Conservation (phyloP, 129 eudicot genomes). For the Lactuca sativa region DNA sequence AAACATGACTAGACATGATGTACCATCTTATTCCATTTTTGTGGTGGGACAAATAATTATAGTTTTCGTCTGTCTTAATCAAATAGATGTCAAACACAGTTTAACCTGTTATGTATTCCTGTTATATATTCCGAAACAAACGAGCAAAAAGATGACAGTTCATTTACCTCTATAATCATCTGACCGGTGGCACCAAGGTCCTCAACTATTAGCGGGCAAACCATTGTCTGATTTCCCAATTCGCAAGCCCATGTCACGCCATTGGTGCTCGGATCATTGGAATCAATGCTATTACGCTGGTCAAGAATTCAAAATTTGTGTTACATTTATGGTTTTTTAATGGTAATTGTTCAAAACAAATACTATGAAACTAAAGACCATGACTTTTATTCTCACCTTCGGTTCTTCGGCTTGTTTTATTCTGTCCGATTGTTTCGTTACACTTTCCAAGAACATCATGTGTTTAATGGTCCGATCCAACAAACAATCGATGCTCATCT, state of each 20-base stretch:
- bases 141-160: neutral
- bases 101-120: too few species aligned
- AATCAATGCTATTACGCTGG: constrained; percentile 22
- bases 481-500: constrained; percentile 93
- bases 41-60: neutral
- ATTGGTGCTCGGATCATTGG: constrained; percentile 31
- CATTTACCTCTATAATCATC: constrained; percentile 79
- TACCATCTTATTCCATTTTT: too few species aligned
- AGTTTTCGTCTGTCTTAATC: neutral
- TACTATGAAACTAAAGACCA: neutral
- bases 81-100: too few species aligned
- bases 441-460: constrained; percentile 82
- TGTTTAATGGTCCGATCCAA: constrained; percentile 84
- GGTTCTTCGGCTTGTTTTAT: constrained; percentile 47
- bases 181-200: constrained; percentile 76
- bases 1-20: too few species aligned
- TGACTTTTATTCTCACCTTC: constrained; percentile 42
- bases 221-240: constrained; percentile 52
- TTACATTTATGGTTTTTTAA: constrained; percentile 2
- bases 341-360: neutral
- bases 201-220: constrained; percentile 75
- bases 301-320: neutral
- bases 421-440: constrained; percentile 59
- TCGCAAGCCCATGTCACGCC: constrained; percentile 92
- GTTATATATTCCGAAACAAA: too few species aligned